phyloP scores from a whole-genome alignment of 106 monocot genomes.

The Triglochin maritima region DNA sequence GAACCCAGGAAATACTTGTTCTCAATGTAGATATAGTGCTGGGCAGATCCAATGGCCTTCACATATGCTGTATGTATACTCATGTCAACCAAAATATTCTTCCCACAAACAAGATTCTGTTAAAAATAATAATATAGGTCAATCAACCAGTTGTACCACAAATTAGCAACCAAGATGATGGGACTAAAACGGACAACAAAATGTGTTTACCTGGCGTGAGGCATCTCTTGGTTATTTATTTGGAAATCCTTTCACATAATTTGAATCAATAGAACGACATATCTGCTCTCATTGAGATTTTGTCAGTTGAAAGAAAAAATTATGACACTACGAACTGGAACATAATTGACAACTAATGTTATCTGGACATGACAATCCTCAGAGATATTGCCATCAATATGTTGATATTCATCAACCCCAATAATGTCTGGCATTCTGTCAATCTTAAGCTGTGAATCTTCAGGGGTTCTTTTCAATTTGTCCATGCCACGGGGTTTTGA shows the following conservation, averaged over 20 bases:
- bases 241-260: constrained; percentile 88
- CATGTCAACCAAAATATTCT: constrained; percentile 91
- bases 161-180: neutral
- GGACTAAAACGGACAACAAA: neutral
- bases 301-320: neutral
- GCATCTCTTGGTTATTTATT: constrained; percentile 58
- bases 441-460: constrained; percentile 53
- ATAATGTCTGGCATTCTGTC: constrained; percentile 60
- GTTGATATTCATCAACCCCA: constrained; percentile 25
- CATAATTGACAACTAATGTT: too few species aligned
- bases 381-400: constrained; percentile 51
- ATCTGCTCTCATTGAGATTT: constrained; percentile 19
- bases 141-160: neutral
- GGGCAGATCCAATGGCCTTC: constrained; percentile 81
- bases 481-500: constrained; percentile 50
- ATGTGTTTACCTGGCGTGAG: constrained; percentile 39
- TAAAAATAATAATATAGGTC: constrained; percentile 3
- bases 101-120: constrained; percentile 91
- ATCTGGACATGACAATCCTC: constrained; percentile 91
- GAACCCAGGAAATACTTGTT: constrained; percentile 94
- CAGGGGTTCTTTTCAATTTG: constrained; percentile 37
- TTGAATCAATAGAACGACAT: constrained; percentile 92
- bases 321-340: too few species aligned
- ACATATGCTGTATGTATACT: constrained; percentile 94
- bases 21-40: constrained; percentile 91